These are phyloP conservation scores for Fusarium mexicanum DNA, from an alignment of 2,329 filamentous ascomycete species.

Conservation along the genomic window DNA sequence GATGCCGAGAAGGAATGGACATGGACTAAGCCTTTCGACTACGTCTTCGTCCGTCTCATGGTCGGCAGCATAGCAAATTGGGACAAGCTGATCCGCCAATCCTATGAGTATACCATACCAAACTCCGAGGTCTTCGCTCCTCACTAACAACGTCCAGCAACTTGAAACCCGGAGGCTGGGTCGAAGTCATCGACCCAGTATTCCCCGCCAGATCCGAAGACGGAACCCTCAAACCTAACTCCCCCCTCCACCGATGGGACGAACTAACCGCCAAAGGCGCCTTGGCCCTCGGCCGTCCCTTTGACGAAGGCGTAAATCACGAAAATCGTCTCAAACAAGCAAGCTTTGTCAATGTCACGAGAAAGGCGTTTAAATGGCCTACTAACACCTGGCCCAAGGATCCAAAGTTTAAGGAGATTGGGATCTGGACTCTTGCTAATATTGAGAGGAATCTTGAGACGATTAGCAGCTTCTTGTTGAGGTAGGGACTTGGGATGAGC, in stretches of 20 bases:
- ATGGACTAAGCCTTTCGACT: conserved; percentile 17
- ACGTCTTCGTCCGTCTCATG: conserved; percentile 29
- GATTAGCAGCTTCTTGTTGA: conserved; percentile 3
- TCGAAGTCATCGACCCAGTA: conserved; percentile 27
- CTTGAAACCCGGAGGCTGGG: conserved; percentile 26
- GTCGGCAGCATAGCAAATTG: conserved; percentile 27
- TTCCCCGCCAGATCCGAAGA: conserved; percentile 33
- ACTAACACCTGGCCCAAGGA: conserved; percentile 27
- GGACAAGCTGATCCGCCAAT: conserved; percentile 2
- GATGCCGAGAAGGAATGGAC: conserved; percentile 29
- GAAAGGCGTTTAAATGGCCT: conserved; percentile 9
- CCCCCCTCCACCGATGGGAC: conserved; percentile 14
- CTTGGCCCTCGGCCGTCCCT: neutral
- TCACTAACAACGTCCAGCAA: neutral
- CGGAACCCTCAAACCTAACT: conserved; percentile 5
- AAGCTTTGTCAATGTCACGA: conserved; percentile 13
- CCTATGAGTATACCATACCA: neutral
- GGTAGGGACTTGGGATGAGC: conserved; percentile 15
- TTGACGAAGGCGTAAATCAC: conserved; percentile 10
- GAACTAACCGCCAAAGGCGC: conserved; percentile 19
- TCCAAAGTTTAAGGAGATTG: conserved; percentile 19
- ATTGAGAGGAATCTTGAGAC: conserved; percentile 12
- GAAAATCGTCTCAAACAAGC: conserved; percentile 6
- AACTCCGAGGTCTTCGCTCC: neutral
- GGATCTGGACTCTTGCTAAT: conserved; percentile 17